A percentile compares a stretch with the other conserved stretches of the same genome.
Conservation (phyloP, 768 basidiomycete species). For the Dendrothele bispora region DNA sequence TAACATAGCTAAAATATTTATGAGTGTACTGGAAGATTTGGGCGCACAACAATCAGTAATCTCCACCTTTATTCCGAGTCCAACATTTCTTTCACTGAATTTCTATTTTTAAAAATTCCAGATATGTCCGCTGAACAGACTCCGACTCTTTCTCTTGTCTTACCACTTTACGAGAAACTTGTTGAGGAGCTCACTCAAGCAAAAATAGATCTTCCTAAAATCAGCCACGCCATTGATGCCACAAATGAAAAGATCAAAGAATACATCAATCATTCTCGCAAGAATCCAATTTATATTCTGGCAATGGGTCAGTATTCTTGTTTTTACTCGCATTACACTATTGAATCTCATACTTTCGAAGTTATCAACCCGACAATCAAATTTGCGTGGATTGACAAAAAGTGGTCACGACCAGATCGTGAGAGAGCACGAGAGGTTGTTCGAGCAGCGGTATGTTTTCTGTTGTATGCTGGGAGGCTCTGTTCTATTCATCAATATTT, state of each 20-base stretch:
- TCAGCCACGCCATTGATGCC: slow-evolving; percentile 24
- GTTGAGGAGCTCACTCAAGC: slow-evolving; percentile 15
- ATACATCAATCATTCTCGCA: slow-evolving; percentile 23
- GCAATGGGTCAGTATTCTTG: slow-evolving; percentile 26
- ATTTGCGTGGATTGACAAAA: slow-evolving; percentile 15
- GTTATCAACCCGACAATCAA: slow-evolving; percentile 22
- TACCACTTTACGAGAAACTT: slow-evolving; percentile 32
- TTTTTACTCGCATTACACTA: neutral
- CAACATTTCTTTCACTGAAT: too few species aligned
- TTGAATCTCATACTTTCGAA: slow-evolving; percentile 1
- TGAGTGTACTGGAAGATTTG: slow-evolving; percentile 9
- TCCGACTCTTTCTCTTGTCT: slow-evolving; percentile 29
- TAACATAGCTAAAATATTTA: slow-evolving; percentile 15
- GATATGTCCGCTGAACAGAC: too few species aligned
- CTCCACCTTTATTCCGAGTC: too few species aligned
- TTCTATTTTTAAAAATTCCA: too few species aligned
- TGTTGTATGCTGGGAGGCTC: neutral
- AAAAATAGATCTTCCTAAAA: slow-evolving; percentile 17
- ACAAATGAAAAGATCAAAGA: slow-evolving; percentile 31
- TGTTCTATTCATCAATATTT: neutral
- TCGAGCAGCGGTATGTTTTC: slow-evolving; percentile 16
- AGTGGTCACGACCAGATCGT: slow-evolving; percentile 12
- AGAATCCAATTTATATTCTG: slow-evolving; percentile 26
- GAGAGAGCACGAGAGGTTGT: slow-evolving; percentile 16
- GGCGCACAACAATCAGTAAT: too few species aligned